Percentiles rank a stretch among this genome's conserved stretches.
These are phyloP conservation scores for Neofusicoccum sp. DNA, from an alignment of 2,329 filamentous ascomycete genomes.

Conservation along the genomic window DNA sequence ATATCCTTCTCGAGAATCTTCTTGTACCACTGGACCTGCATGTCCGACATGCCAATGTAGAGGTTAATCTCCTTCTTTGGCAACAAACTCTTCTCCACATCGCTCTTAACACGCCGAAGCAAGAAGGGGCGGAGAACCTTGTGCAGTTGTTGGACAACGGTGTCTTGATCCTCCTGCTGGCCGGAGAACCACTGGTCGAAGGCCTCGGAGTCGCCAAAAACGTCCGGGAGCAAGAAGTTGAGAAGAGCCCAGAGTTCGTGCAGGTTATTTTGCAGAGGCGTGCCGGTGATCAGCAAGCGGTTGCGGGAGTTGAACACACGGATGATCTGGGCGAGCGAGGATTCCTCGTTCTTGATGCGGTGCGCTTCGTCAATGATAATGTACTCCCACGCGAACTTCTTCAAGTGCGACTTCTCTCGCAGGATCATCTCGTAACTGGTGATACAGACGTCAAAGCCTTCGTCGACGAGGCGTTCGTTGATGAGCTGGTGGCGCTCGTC, in stretches of 20 bases:
- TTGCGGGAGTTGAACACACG: conserved; percentile 95
- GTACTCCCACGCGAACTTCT: conserved; percentile 99
- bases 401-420: conserved; percentile 87
- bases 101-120: conserved; percentile 91
- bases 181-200: conserved; percentile 98
- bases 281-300: conserved; percentile 91
- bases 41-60: conserved; percentile 97
- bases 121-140: conserved; percentile 90
- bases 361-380: conserved; percentile 99
- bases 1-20: conserved; percentile 99
- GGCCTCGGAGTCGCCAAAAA: conserved; percentile 93
- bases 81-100: conserved; percentile 95
- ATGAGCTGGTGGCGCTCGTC: conserved; percentile 88
- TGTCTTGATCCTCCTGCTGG: conserved; percentile 87
- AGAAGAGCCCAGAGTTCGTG: conserved; percentile 97
- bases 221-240: conserved; percentile 96
- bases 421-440: conserved; percentile 99
- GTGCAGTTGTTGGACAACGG: conserved; percentile 92
- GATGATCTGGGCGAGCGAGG: conserved; percentile 92
- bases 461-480: conserved; percentile 84
- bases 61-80: conserved; percentile 98
- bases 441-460: conserved; percentile 96
- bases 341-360: conserved; percentile 99
- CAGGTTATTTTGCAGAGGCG: conserved; percentile 94
- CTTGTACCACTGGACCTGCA: conserved; percentile 99